Evolutionary conservation across 2,329 filamentous ascomycete genomes (phyloP).

Genomic region (Dactylellina cionopaga): DNA sequence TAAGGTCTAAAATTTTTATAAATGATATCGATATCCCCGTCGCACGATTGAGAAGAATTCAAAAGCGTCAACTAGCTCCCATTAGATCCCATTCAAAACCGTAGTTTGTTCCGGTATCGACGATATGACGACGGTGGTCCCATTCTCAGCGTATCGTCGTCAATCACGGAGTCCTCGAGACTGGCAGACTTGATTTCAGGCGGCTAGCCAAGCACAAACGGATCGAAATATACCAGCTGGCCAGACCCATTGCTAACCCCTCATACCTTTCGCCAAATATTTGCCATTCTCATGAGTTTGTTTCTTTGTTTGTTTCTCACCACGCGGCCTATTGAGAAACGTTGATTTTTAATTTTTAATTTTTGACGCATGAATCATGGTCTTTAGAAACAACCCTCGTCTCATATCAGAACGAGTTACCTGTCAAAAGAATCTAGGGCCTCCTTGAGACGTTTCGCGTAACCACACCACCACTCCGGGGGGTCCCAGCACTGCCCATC

Average conservation of each 20-base stretch:
- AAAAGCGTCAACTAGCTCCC: no score
- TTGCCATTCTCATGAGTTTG: no score
- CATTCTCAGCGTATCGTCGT: slow-evolving; percentile 13
- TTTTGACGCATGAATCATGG: slow-evolving; percentile 31
- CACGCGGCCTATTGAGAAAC: background rate
- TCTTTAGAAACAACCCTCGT: slow-evolving; percentile 44
- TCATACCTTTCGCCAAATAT: no score
- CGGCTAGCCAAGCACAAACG: slow-evolving; percentile 31
- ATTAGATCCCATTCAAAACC: no score
- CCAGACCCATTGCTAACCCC: no score
- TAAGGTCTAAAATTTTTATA: slow-evolving; percentile 10
- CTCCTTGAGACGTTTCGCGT: slow-evolving; percentile 51
- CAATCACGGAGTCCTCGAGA: background rate
- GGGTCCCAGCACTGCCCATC: background rate
- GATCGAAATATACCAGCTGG: no score
- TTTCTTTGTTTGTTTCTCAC: background rate
- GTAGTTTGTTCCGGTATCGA: slow-evolving; percentile 2
- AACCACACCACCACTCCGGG: slow-evolving; percentile 28
- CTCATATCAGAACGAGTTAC: slow-evolving; percentile 18
- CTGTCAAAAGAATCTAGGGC: slow-evolving; percentile 35
- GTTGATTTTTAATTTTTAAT: background rate
- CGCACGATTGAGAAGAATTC: no score
- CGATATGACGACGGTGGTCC: slow-evolving; percentile 15
- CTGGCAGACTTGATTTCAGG: background rate
- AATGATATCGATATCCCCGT: slow-evolving; percentile 14